Evolutionary conservation across 1,284 basidiomycete genomes (phyloP).

Genomic region (Leucoagaricus sp.): DNA sequence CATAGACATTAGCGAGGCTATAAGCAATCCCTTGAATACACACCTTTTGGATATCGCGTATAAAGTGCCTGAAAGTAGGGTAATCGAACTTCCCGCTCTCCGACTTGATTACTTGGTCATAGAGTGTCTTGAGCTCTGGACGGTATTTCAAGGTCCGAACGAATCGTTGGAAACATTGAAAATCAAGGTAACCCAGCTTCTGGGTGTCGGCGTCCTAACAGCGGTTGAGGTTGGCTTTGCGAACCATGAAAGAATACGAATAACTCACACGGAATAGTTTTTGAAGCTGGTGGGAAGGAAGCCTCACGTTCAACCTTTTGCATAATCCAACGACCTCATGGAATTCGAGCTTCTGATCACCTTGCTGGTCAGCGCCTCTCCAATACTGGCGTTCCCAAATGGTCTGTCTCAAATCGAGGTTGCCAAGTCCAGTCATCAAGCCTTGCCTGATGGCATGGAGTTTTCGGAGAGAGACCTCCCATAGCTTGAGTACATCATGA

Average conservation of each 20-base stretch:
- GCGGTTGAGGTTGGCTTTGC: too few species aligned
- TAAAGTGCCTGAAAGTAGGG: conserved; percentile 63
- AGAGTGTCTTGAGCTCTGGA: conserved; percentile 77
- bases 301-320: conserved; percentile 71
- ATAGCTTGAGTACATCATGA: conserved; percentile 66
- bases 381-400: conserved; percentile 88
- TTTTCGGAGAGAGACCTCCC: conserved; percentile 64
- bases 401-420: conserved; percentile 62
- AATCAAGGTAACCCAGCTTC: conserved; percentile 73
- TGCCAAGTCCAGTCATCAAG: conserved; percentile 66
- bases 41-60: conserved; percentile 69
- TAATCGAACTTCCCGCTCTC: conserved; percentile 50
- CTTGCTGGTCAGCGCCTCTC: conserved; percentile 69
- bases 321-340: conserved; percentile 79
- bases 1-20: not conserved
- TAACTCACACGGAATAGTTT: conserved; percentile 64
- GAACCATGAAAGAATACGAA: too few species aligned
- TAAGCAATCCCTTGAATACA: conserved; percentile 9
- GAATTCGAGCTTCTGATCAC: conserved; percentile 70
- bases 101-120: conserved; percentile 48
- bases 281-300: conserved; percentile 56
- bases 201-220: conserved; percentile 73
- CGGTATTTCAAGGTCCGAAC: conserved; percentile 84
- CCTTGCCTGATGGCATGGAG: conserved; percentile 64
- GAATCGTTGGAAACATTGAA: conserved; percentile 81